Conservation (phyloP, 1,284 basidiomycete genomes). For the Ceratobasidium sp. region DNA sequence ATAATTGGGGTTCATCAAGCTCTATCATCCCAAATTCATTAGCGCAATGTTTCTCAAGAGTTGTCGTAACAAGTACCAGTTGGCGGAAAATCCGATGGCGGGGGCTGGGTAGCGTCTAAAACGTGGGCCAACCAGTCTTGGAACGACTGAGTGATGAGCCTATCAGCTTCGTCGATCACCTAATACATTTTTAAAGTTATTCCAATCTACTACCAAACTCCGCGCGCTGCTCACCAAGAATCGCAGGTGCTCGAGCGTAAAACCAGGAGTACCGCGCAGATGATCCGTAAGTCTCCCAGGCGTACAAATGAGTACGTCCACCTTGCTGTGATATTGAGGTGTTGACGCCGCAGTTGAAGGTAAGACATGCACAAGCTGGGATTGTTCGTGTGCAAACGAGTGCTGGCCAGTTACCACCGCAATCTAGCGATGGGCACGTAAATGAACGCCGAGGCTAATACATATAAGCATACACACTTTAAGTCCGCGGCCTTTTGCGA, state of each 20-base stretch:
- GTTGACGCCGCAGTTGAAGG: constrained; percentile 1
- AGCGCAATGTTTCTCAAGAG: neutral
- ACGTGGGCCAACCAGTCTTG: constrained; percentile 92
- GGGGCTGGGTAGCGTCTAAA: constrained; percentile 70
- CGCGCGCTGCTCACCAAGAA: constrained; percentile 68
- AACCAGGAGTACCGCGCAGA: constrained; percentile 83
- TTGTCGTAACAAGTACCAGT: constrained; percentile 7
- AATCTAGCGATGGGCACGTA: constrained; percentile 59
- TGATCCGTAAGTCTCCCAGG: constrained; percentile 96
- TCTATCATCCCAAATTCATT: constrained; percentile 51
- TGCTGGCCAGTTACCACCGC: constrained; percentile 83
- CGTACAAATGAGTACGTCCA: constrained; percentile 95
- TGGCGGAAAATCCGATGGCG: constrained; percentile 50
- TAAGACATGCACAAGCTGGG: constrained; percentile 60
- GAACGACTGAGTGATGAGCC: constrained; percentile 92
- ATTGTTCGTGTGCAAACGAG: constrained; percentile 82
- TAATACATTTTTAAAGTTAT: constrained; percentile 50
- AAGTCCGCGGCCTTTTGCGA: constrained; percentile 84
- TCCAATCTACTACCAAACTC: neutral
- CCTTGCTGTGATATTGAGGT: constrained; percentile 66
- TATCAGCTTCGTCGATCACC: constrained; percentile 98
- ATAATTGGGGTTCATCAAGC: constrained; percentile 61
- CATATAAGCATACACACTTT: constrained; percentile 61
- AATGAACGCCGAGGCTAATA: constrained; percentile 22
- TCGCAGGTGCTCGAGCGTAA: constrained; percentile 91